Percentiles rank a stretch among this genome's conserved stretches.
These are phyloP conservation scores for Arctium minus DNA, from an alignment of 129 eudicot genomes.

Conservation along the genomic window DNA sequence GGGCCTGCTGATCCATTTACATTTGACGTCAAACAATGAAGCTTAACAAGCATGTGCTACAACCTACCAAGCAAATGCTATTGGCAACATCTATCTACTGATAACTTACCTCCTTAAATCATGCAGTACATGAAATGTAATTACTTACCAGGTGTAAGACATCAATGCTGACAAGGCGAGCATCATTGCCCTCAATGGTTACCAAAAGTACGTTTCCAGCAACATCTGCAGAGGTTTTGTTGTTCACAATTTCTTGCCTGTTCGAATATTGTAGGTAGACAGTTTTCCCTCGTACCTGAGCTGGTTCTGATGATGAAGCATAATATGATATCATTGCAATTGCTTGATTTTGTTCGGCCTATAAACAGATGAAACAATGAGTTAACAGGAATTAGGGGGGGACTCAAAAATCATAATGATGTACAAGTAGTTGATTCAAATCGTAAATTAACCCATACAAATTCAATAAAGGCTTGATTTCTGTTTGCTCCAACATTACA, in stretches of 20 bases:
- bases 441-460: constrained; percentile 43
- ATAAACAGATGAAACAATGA: not conserved
- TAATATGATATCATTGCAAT: constrained; percentile 95
- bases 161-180: constrained; percentile 93
- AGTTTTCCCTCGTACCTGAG: constrained; percentile 96
- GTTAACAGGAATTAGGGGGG: not conserved
- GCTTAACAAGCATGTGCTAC: constrained; percentile 50
- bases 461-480: constrained; percentile 94
- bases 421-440: not conserved
- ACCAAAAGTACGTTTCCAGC: constrained; percentile 96
- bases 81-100: constrained; percentile 20
- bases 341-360: constrained; percentile 92
- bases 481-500: constrained; percentile 95
- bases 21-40: constrained; percentile 70
- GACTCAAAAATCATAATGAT: not conserved
- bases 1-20: constrained; percentile 97
- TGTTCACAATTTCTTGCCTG: constrained; percentile 99
- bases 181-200: constrained; percentile 89
- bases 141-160: constrained; percentile 89
- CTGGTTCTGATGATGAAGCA: constrained; percentile 98
- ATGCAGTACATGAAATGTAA: constrained; percentile 4
- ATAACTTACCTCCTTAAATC: constrained; percentile 27
- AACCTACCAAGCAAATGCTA: constrained; percentile 45
- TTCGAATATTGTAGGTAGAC: constrained; percentile 95
- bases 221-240: constrained; percentile 96